Percentiles rank a stretch among this genome's conserved stretches.
Evolutionary conservation across 2,329 filamentous ascomycete species (phyloP).

Genomic region (Aureobasidium sp.): DNA sequence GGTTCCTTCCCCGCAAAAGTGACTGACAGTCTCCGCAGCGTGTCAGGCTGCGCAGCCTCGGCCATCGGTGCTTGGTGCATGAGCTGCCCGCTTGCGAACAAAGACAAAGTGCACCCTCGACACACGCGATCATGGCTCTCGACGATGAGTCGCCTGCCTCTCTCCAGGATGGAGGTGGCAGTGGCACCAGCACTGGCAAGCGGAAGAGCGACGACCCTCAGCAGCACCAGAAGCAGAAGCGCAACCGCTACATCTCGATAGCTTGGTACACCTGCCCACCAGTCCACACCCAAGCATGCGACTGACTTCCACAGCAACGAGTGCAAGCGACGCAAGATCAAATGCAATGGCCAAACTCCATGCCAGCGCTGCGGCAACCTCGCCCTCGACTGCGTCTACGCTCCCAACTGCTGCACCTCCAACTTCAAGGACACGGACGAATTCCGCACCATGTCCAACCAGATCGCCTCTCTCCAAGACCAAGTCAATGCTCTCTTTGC

Average conservation of each 20-base stretch:
- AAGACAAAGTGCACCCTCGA: not conserved
- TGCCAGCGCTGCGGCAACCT: slow-evolving; percentile 61
- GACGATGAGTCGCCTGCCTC: slow-evolving; percentile 2
- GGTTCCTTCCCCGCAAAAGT: not conserved
- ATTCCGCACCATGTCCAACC: slow-evolving; percentile 71
- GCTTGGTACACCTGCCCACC: slow-evolving; percentile 45
- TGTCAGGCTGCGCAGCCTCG: not conserved
- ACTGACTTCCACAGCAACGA: slow-evolving; percentile 46
- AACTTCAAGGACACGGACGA: slow-evolving; percentile 91
- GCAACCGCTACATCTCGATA: slow-evolving; percentile 62
- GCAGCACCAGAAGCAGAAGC: slow-evolving; percentile 44
- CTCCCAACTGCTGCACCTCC: slow-evolving; percentile 61
- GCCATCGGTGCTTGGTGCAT: not conserved
- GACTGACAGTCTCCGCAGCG: not conserved
- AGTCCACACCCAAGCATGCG: not conserved
- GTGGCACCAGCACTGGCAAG: slow-evolving; percentile 24
- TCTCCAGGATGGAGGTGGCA: not conserved
- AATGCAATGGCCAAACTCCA: slow-evolving; percentile 59
- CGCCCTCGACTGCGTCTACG: slow-evolving; percentile 57
- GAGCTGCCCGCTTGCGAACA: not conserved
- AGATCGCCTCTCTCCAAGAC: slow-evolving; percentile 70
- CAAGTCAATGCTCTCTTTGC: slow-evolving; percentile 74
- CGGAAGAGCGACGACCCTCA: slow-evolving; percentile 38
- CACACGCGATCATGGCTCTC: not conserved
- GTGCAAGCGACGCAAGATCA: slow-evolving; percentile 61